Conservation (phyloP, 768 basidiomycete species). For the Leccinum uliginosum region DNA sequence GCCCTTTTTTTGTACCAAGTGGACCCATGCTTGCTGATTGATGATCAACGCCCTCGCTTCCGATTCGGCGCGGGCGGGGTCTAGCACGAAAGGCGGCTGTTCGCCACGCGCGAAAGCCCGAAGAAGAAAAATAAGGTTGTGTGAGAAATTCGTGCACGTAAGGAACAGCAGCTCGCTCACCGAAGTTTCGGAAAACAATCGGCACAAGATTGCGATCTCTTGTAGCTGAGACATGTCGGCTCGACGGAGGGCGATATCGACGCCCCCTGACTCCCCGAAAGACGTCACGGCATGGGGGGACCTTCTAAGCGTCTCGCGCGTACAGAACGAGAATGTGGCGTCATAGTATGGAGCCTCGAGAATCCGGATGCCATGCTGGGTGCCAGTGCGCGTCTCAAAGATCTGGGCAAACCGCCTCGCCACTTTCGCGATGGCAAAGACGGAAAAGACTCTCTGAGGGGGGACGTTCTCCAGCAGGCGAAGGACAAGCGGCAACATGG, state of each 20-base stretch:
- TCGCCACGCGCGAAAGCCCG: background rate
- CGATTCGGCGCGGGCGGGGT: background rate
- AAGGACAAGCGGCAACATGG: background rate
- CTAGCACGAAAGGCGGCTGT: slow-evolving; percentile 48
- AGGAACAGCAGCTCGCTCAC: slow-evolving; percentile 35
- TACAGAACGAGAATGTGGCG: slow-evolving; percentile 56
- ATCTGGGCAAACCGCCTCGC: slow-evolving; percentile 40
- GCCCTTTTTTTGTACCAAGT: slow-evolving; percentile 32
- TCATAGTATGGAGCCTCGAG: slow-evolving; percentile 52
- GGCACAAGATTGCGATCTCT: slow-evolving; percentile 43
- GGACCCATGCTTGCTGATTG: slow-evolving; percentile 56
- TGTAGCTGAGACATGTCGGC: slow-evolving; percentile 30
- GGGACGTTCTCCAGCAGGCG: background rate
- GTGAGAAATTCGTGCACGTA: background rate
- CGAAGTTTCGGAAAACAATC: slow-evolving; percentile 54
- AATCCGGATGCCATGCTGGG: slow-evolving; percentile 16
- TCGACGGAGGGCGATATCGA: slow-evolving; percentile 28
- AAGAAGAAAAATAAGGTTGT: background rate
- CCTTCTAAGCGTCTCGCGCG: slow-evolving; percentile 34
- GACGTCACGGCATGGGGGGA: background rate
- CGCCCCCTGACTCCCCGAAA: slow-evolving; percentile 3
- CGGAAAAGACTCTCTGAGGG: background rate
- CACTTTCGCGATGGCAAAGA: slow-evolving; percentile 39
- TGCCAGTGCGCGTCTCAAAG: slow-evolving; percentile 38
- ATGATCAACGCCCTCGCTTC: slow-evolving; percentile 52